A percentile compares a stretch with the other conserved stretches of the same genome.
Evolutionary conservation across 2,329 filamentous ascomycete species (phyloP).

Genomic region (Tolypocladium tropicale): DNA sequence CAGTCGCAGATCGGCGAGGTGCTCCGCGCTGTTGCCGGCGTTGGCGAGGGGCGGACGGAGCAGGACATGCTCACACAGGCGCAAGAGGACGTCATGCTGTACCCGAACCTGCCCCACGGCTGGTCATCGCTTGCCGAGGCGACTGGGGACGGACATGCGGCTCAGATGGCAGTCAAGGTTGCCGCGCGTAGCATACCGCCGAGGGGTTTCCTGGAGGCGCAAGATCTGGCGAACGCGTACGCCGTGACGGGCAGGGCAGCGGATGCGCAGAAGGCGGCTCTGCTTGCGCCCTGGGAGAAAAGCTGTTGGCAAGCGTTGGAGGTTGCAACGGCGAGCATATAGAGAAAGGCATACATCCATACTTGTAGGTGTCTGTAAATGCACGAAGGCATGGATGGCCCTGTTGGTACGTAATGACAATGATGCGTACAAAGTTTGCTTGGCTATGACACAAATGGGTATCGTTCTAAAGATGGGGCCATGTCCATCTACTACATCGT

Average conservation of each 20-base stretch:
- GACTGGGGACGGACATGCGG: slow-evolving; percentile 41
- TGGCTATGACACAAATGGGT: slow-evolving; percentile 1
- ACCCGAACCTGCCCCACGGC: slow-evolving; percentile 67
- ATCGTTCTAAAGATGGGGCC: slow-evolving; percentile 1
- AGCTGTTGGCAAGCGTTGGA: slow-evolving; percentile 54
- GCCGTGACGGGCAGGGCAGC: slow-evolving; percentile 59
- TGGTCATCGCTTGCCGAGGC: slow-evolving; percentile 67
- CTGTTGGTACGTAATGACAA: no score
- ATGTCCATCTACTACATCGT: not conserved
- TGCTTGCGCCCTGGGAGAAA: slow-evolving; percentile 70
- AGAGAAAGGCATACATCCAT: not conserved
- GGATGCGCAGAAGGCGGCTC: slow-evolving; percentile 67
- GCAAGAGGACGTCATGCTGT: slow-evolving; percentile 68
- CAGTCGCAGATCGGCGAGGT: slow-evolving; percentile 64
- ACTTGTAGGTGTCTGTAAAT: not conserved
- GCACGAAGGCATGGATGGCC: no score
- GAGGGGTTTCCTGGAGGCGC: slow-evolving; percentile 53
- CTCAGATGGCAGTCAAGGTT: slow-evolving; percentile 75
- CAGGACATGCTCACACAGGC: slow-evolving; percentile 52
- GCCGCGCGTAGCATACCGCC: slow-evolving; percentile 67
- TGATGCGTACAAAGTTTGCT: not conserved
- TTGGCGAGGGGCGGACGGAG: slow-evolving; percentile 38
- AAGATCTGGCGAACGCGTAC: slow-evolving; percentile 63
- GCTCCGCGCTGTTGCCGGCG: slow-evolving; percentile 59
- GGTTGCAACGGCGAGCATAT: slow-evolving; percentile 14